phyloP scores from a whole-genome alignment of 768 basidiomycete species.

The Suillus ampliporus region DNA sequence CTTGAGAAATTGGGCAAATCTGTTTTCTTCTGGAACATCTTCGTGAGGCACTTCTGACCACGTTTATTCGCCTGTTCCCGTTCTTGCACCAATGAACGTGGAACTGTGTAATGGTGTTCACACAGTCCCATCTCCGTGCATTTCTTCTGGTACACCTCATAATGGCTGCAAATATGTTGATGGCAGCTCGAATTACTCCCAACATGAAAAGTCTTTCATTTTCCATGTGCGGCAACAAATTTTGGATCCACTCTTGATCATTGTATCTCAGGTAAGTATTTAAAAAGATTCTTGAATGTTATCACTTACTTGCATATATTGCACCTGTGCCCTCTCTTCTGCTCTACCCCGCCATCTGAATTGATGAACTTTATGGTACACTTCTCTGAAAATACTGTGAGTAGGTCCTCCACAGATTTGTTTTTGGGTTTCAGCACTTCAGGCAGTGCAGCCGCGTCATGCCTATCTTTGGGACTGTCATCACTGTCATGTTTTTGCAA shows the following conservation, averaged over 20 bases:
- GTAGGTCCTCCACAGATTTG: background rate
- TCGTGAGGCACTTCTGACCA: background rate
- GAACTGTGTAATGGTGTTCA: constrained; percentile 7
- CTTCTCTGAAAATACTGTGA: constrained; percentile 5
- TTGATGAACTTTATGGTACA: constrained; percentile 7
- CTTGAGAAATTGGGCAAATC: constrained; percentile 18
- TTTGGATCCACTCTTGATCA: background rate
- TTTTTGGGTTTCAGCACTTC: background rate
- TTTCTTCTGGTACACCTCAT: background rate
- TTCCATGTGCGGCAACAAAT: background rate
- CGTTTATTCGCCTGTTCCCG: background rate
- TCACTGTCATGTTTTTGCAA: background rate
- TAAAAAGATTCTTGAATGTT: background rate
- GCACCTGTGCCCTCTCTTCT: constrained; percentile 4
- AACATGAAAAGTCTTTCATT: constrained; percentile 9
- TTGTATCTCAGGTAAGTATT: constrained; percentile 4
- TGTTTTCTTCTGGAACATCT: background rate
- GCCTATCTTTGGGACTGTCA: background rate
- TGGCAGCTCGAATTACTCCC: constrained; percentile 9
- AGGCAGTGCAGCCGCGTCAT: background rate
- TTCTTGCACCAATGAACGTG: background rate
- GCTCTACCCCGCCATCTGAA: constrained; percentile 2
- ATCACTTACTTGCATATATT: constrained; percentile 13
- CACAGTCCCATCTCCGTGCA: background rate
- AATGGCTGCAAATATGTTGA: constrained; percentile 8